These are phyloP conservation scores for Sordariomycetes sp. DNA, from an alignment of 2,329 filamentous ascomycete genomes.

Conservation along the genomic window DNA sequence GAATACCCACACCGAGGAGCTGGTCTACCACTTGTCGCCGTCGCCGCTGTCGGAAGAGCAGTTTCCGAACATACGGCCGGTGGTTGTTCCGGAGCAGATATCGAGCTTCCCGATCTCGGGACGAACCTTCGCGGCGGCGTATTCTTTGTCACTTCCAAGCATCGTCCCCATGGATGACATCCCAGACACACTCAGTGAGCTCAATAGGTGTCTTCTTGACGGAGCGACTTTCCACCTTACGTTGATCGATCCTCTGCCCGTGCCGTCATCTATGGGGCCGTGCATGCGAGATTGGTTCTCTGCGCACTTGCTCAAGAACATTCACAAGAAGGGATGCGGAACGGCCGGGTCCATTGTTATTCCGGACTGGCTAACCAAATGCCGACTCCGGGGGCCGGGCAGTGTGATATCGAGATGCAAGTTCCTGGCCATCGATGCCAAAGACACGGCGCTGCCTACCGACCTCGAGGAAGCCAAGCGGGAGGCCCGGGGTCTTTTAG, in stretches of 20 bases:
- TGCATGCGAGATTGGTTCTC: slow-evolving; percentile 51
- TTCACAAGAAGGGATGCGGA: slow-evolving; percentile 49
- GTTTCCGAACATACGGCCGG: slow-evolving; percentile 27
- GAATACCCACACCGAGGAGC: slow-evolving; percentile 25
- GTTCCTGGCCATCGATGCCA: slow-evolving; percentile 29
- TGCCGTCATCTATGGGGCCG: slow-evolving; percentile 43
- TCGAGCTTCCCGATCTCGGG: slow-evolving; percentile 25
- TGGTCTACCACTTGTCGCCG: slow-evolving; percentile 35
- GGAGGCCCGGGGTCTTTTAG: slow-evolving; percentile 40
- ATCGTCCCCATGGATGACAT: slow-evolving; percentile 46
- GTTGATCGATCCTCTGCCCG: slow-evolving; percentile 52
- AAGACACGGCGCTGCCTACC: background rate
- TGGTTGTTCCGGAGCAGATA: slow-evolving; percentile 25
- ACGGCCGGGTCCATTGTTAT: slow-evolving; percentile 48
- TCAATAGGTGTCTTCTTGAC: slow-evolving; percentile 42
- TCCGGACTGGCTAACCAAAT: slow-evolving; percentile 47
- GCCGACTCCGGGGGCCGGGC: slow-evolving; percentile 35
- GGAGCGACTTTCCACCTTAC: slow-evolving; percentile 47
- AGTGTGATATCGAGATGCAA: slow-evolving; percentile 36
- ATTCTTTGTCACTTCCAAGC: slow-evolving; percentile 44
- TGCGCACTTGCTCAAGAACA: slow-evolving; percentile 44
- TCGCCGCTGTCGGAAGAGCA: slow-evolving; percentile 24
- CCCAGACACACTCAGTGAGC: slow-evolving; percentile 41
- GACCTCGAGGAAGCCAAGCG: slow-evolving; percentile 19
- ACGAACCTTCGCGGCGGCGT: slow-evolving; percentile 34